Percentiles rank a stretch among this genome's conserved stretches.
phyloP scores from a whole-genome alignment of 2,329 filamentous ascomycete genomes.

The Curvularia verruculosa region DNA sequence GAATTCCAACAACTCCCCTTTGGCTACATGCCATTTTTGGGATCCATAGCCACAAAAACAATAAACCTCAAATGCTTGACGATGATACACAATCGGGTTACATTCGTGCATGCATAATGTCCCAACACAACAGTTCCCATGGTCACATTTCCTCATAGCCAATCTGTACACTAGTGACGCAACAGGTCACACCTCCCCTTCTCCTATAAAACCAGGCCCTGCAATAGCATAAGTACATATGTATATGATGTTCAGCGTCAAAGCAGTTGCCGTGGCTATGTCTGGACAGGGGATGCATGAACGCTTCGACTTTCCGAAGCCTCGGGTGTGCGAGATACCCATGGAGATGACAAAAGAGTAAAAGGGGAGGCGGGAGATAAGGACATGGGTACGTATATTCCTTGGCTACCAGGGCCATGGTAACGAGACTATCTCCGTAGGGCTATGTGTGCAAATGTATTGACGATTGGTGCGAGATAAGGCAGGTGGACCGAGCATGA shows the following conservation, averaged over 20 bases:
- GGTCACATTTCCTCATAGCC: neutral
- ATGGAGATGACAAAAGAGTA: neutral
- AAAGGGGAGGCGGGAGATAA: neutral
- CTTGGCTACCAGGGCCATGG: neutral
- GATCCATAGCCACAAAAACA: neutral
- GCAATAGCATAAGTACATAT: neutral
- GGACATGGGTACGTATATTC: neutral
- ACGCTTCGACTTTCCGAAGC: neutral
- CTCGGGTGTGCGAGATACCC: neutral
- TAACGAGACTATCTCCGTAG: neutral
- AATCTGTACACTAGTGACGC: neutral
- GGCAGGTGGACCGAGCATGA: neutral
- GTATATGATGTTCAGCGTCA: neutral
- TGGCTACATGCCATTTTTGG: neutral
- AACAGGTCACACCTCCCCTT: neutral
- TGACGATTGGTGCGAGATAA: neutral
- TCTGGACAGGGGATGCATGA: neutral
- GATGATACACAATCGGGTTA: neutral
- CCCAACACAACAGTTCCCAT: neutral
- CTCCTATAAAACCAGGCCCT: neutral
- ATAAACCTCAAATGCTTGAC: neutral
- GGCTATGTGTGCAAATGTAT: neutral
- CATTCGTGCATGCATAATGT: neutral
- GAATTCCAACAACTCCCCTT: neutral
- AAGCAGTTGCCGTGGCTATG: neutral